Evolutionary conservation across 2,329 filamentous ascomycete genomes (phyloP).

Genomic region (Cladosporium sp.): DNA sequence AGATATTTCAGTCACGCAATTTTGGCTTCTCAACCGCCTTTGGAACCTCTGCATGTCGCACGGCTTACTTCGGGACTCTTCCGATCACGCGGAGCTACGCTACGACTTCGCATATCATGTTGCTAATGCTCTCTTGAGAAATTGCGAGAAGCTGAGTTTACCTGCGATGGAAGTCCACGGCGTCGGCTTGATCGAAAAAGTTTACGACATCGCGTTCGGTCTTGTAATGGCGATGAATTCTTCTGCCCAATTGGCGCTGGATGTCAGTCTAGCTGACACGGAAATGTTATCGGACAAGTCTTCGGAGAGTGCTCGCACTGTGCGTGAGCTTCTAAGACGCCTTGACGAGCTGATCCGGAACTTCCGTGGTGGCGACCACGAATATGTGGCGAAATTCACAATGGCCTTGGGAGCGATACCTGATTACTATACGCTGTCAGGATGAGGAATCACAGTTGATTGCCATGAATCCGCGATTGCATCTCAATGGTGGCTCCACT

Average conservation of each 20-base stretch:
- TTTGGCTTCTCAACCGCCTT: slow-evolving; percentile 41
- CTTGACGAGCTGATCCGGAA: slow-evolving; percentile 17
- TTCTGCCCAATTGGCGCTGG: slow-evolving; percentile 16
- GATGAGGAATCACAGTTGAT: neutral
- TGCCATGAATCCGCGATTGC: neutral
- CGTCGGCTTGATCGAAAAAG: slow-evolving; percentile 37
- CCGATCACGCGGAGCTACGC: slow-evolving; percentile 35
- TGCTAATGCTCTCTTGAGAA: slow-evolving; percentile 33
- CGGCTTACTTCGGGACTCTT: slow-evolving; percentile 32
- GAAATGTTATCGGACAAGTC: slow-evolving; percentile 15
- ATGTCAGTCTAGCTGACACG: slow-evolving; percentile 11
- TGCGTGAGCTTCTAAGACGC: slow-evolving; percentile 14
- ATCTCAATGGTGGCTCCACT: neutral
- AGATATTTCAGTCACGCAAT: slow-evolving; percentile 40
- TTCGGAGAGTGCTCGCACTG: neutral
- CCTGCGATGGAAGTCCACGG: slow-evolving; percentile 41
- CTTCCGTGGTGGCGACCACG: slow-evolving; percentile 22
- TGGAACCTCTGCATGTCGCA: slow-evolving; percentile 41
- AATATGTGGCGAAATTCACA: slow-evolving; percentile 18
- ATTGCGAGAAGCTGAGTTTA: slow-evolving; percentile 31
- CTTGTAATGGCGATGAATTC: slow-evolving; percentile 21
- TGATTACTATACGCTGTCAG: neutral
- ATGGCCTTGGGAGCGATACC: slow-evolving; percentile 11
- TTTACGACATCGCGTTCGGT: slow-evolving; percentile 35
- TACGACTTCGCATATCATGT: slow-evolving; percentile 35